These are phyloP conservation scores for Osmanthus fragrans DNA, from an alignment of 257 asterid species.

Conservation along the genomic window DNA sequence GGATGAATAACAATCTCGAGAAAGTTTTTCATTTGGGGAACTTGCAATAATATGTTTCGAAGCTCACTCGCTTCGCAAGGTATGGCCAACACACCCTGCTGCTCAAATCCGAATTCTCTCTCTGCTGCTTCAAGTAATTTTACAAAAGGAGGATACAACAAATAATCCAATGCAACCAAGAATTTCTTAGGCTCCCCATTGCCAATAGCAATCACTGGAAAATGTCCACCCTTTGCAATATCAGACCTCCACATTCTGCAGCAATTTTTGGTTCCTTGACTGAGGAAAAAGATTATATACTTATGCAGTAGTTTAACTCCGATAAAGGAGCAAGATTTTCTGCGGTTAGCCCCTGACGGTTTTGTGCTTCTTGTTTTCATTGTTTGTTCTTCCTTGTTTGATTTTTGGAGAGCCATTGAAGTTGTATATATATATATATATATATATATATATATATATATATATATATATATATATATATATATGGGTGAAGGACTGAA, in stretches of 20 bases:
- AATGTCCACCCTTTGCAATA: slow-evolving; percentile 31
- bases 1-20: too few species aligned
- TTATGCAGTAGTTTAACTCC: too few species aligned
- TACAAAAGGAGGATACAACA: slow-evolving; percentile 43
- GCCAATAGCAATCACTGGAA: slow-evolving; percentile 35
- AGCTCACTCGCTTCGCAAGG: slow-evolving; percentile 52
- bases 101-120: slow-evolving; percentile 42
- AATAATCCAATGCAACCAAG: slow-evolving; percentile 31
- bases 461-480: too few species aligned
- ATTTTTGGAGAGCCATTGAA: too few species aligned
- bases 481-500: too few species aligned
- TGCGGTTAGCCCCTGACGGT: too few species aligned
- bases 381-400: too few species aligned
- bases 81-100: slow-evolving; percentile 41
- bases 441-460: too few species aligned
- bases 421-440: too few species aligned
- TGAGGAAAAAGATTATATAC: slow-evolving; percentile 17
- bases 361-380: too few species aligned
- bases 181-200: slow-evolving; percentile 42
- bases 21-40: not conserved
- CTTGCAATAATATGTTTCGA: slow-evolving; percentile 27
- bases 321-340: too few species aligned
- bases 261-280: slow-evolving; percentile 13
- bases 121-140: slow-evolving; percentile 52
- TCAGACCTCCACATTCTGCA: not conserved